Base-by-base conservation (phyloP, 2,329 filamentous ascomycete genomes). In the Aspergillus sp. region DNA sequence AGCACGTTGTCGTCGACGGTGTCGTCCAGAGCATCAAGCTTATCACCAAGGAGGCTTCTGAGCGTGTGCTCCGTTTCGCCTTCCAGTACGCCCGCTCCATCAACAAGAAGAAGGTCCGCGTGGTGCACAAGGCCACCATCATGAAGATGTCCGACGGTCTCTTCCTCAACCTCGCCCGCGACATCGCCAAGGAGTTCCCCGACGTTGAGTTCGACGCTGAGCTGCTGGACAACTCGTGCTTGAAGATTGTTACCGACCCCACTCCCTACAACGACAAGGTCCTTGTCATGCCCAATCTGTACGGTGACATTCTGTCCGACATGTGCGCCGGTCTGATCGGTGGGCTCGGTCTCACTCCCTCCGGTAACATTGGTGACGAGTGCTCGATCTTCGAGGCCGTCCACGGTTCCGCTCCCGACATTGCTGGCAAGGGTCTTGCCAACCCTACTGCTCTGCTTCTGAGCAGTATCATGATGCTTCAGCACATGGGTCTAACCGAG, bases 81-180 rank as follows among this genome's bases (percentile, higher is more conserved):
- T 98, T 98, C 84, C 91, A 98, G 78, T 90, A 98, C 71, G 93
- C 93, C 61, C 81, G 93, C 73, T 83, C 88, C 62, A 86, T 96
- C 66, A 90, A 90, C 75, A 88, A 88, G 79, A 90, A 84, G 70
- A 96, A 96, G 86, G 91, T 97, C 65, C 89, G 90, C 67, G 91
- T 90, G 51, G 90, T 97, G 56, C 93, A 98, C 86, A 98, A 98
- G 83, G 93, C 93, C 71, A 97, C 93, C 68, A 98, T 98, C 78
- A 98, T 98, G 93, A 98, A 98, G 84, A 95, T 96, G 88, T 91
- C 86, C 69, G 93, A 98, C 72, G 93, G 93, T 76, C 88, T 98
- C 53, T 98, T 98, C 84, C 82, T 98, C 61, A 87, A 81, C 73
- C 89, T 86, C 54, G 93, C 86, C 61, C 78, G 84, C 60, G 82